Evolutionary conservation across 139 green algal species (phyloP).

Genomic region (Trebouxia sp.): DNA sequence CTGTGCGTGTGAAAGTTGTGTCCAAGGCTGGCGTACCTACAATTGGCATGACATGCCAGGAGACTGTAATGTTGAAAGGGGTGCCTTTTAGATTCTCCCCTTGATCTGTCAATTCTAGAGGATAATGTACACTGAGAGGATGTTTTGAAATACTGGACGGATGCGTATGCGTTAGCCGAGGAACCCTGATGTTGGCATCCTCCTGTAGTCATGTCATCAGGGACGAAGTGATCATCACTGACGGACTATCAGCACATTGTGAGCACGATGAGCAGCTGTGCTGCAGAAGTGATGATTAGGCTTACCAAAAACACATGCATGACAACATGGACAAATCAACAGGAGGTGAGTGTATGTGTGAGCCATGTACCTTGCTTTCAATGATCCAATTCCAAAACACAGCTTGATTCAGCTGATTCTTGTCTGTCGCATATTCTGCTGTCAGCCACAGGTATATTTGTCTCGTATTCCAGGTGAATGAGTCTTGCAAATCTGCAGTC

Average conservation of each 20-base stretch:
- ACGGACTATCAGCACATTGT: no score
- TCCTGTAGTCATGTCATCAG: no score
- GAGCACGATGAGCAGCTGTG: background rate
- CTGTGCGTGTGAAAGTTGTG: no score
- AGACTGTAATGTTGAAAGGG: constrained; percentile 75
- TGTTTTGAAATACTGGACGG: constrained; percentile 10
- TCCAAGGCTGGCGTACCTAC: constrained; percentile 56
- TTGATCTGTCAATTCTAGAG: constrained; percentile 55
- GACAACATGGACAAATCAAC: background rate
- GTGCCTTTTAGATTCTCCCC: constrained; percentile 53
- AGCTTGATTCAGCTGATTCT: constrained; percentile 69
- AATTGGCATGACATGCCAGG: constrained; percentile 83
- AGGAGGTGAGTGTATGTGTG: no score
- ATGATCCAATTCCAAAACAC: constrained; percentile 83
- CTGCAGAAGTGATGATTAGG: background rate
- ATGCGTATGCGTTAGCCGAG: background rate
- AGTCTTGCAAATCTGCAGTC: constrained; percentile 66
- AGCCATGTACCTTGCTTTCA: constrained; percentile 53
- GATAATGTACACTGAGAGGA: constrained; percentile 1
- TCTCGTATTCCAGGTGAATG: constrained; percentile 90
- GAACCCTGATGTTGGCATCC: constrained; percentile 15
- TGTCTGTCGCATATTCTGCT: constrained; percentile 53
- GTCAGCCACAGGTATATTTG: constrained; percentile 79
- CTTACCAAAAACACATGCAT: background rate
- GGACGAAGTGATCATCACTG: no score